Conservation (phyloP, 2,329 filamentous ascomycete genomes). For the Aspergillus fumigatus region DNA sequence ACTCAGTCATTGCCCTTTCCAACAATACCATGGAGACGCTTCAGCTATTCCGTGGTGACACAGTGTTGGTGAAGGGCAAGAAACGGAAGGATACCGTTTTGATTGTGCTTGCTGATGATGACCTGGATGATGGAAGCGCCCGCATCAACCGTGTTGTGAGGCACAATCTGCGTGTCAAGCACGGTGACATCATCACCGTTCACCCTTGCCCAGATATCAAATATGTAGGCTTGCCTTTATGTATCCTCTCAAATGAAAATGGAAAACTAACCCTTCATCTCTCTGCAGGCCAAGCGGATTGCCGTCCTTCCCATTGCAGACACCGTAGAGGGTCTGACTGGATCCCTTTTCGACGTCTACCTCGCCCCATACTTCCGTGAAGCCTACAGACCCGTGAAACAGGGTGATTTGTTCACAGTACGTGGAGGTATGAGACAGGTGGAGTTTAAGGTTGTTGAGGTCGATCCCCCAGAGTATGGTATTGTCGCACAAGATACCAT, state of each 20-base stretch:
- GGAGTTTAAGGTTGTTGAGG: conserved; percentile 99
- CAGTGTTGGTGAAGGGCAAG: conserved; percentile 97
- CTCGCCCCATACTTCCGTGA: conserved; percentile 99
- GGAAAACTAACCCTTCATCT: conserved; percentile 17
- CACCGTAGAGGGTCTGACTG: conserved; percentile 94
- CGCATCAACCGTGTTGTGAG: conserved; percentile 98
- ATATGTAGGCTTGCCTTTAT: conserved; percentile 68
- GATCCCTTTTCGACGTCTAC: conserved; percentile 97
- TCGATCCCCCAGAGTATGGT: conserved; percentile 96
- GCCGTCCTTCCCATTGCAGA: conserved; percentile 97
- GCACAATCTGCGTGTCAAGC: conserved; percentile 97
- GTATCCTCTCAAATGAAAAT: not conserved
- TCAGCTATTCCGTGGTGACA: conserved; percentile 97
- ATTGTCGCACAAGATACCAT: conserved; percentile 98
- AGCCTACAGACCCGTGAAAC: conserved; percentile 93
- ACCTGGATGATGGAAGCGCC: conserved; percentile 93
- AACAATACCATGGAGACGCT: conserved; percentile 99
- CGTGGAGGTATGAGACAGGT: conserved; percentile 98
- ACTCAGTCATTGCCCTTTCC: conserved; percentile 96
- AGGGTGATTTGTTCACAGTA: conserved; percentile 96
- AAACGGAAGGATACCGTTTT: conserved; percentile 99
- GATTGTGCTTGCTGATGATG: conserved; percentile 95
- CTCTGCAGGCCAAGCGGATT: conserved; percentile 84
- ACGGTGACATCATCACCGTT: conserved; percentile 95
- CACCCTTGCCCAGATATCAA: conserved; percentile 99